These are phyloP conservation scores for Lablab purpureus DNA, from an alignment of 306 rosid species.

Conservation along the genomic window DNA sequence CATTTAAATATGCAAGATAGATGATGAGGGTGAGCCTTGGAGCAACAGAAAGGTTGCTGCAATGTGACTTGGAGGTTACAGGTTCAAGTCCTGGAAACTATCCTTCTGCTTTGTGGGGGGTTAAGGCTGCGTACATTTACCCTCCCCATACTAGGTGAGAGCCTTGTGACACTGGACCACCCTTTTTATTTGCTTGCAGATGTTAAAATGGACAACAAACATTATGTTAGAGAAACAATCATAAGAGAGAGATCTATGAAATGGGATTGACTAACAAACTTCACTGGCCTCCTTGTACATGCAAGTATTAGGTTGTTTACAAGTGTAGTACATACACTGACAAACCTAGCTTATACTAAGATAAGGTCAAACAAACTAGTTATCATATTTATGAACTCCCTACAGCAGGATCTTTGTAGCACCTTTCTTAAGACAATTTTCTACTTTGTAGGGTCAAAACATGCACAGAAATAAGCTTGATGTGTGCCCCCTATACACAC, in stretches of 20 bases:
- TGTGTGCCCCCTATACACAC: neutral
- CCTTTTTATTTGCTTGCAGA: neutral
- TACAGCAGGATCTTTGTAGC: neutral
- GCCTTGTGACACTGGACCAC: neutral
- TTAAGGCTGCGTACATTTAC: neutral
- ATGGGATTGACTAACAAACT: neutral
- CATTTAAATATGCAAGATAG: slow-evolving; percentile 9
- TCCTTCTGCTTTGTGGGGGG: neutral
- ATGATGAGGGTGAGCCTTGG: slow-evolving; percentile 18
- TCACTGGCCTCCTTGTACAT: neutral
- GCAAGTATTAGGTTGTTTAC: neutral
- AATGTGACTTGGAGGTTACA: neutral
- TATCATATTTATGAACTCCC: neutral
- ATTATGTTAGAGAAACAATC: neutral
- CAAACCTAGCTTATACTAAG: neutral
- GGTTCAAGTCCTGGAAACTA: slow-evolving; percentile 4
- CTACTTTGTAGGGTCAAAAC: neutral
- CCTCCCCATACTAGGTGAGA: neutral
- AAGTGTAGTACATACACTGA: neutral
- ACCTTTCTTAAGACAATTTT: neutral
- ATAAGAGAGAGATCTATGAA: neutral
- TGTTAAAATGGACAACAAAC: neutral
- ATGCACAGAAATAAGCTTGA: neutral
- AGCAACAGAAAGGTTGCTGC: slow-evolving; percentile 10
- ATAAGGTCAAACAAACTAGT: neutral